Base-by-base conservation (phyloP, 352 stramenopile genomes). In the Halophytophthora batemanensis region DNA sequence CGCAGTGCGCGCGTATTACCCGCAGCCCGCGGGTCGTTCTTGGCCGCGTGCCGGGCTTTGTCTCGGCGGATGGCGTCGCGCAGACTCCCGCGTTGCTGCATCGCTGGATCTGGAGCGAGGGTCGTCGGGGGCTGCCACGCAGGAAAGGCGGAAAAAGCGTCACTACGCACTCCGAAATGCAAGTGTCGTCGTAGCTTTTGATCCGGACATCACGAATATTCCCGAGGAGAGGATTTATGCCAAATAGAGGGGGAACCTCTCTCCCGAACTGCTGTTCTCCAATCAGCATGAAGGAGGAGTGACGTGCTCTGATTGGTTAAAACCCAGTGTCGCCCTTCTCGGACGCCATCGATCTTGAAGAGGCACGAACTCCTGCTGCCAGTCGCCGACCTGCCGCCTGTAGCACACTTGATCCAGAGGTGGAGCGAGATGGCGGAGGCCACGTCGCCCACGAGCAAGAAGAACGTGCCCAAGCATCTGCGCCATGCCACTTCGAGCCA, bases 21-120 rank as follows among this genome's bases (percentile, higher is more conserved):
- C 35, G 53, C 55, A 45, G 42, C 33, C 40, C 40, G 46, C 39
- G 34, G 31, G n/a, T 38, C 25, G 12, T 37, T 45, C 17, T 3
- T 35, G 44, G 18, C 33, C 5, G 43, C 38, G 6, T 48, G 51
- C 37, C 11, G 17, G 6, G 7, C 11, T 17, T 49, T 28, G 14
- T 58, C 56, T 28, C 59, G 61, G 41, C 66, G 59, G 40, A 77
- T 82, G 36, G 68, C 62, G 37, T 82, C 72, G 12, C 66, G 73
- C 3, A 86, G 50, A 43, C 68, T 82, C 39, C 57, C 42, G 34
- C 64, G 72, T 18, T 64, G 63, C 37, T 77, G 60, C 66, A 81
- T 82, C 37, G 52, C 29, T 3, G 21, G 6, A 17, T 17, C 28
- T 28, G 52, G 50, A 18, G 33, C 10, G 46, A 41, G 14, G n/a